A percentile compares a stretch with the other conserved stretches of the same genome.
phyloP scores from a whole-genome alignment of 208 protist species.

The Pavlovales sp. region DNA sequence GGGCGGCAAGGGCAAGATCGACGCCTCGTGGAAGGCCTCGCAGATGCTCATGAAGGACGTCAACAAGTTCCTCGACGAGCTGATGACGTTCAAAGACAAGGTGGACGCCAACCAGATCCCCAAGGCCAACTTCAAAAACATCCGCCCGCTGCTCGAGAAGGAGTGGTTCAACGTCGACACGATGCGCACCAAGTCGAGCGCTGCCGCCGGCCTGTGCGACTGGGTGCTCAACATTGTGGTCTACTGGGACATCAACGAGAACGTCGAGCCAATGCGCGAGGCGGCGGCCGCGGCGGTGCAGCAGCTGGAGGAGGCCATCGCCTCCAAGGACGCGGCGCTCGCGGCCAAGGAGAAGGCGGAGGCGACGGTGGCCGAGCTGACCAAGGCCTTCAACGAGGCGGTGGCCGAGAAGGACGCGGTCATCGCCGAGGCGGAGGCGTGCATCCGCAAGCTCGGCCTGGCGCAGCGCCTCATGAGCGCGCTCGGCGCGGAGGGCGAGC shows the following conservation, averaged over 20 bases:
- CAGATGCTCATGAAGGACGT: conserved; percentile 96
- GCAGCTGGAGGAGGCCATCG: conserved; percentile 65
- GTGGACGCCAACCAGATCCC: conserved; percentile 93
- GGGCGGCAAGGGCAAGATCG: conserved; percentile 65
- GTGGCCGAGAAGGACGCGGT: conserved; percentile 75
- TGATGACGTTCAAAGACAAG: conserved; percentile 67
- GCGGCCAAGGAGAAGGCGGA: conserved; percentile 62
- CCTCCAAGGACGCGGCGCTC: conserved; percentile 50
- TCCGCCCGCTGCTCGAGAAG: conserved; percentile 63
- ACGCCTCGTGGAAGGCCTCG: conserved; percentile 85
- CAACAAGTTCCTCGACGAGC: conserved; percentile 81
- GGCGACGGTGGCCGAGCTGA: conserved; percentile 87
- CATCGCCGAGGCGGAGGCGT: conserved; percentile 43
- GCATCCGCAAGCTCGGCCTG: conserved; percentile 58
- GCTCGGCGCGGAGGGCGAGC: conserved; percentile 89
- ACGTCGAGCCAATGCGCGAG: conserved; percentile 92
- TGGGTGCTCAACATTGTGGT: conserved; percentile 63
- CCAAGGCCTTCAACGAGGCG: conserved; percentile 85
- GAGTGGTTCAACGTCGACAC: conserved; percentile 67
- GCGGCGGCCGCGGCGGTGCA: conserved; percentile 80
- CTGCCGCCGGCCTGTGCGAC: conserved; percentile 62
- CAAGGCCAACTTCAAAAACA: conserved; percentile 84
- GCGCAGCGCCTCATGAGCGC: conserved; percentile 87
- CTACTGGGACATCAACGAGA: conserved; percentile 84
- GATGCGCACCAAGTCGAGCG: conserved; percentile 56